A percentile compares a stretch with the other conserved stretches of the same genome.
Conservation (phyloP, 2,329 filamentous ascomycete species). For the Penicillium sp. region DNA sequence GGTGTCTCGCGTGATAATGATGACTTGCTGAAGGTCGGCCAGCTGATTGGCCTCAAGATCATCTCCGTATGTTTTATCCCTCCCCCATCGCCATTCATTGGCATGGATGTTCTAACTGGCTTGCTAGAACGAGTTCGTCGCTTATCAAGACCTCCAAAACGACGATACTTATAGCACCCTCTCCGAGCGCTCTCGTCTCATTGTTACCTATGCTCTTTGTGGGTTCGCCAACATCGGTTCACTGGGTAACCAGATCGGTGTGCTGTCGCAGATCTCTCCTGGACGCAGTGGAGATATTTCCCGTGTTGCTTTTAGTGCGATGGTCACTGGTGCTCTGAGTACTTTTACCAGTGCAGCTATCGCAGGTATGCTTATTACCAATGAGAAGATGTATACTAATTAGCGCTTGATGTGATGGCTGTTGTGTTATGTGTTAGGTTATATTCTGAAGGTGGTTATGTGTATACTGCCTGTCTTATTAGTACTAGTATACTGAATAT, state of each 20-base stretch:
- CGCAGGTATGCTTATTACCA: conserved; percentile 71
- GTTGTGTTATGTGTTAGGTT: neutral
- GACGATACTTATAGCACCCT: conserved; percentile 57
- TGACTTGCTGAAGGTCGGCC: conserved; percentile 68
- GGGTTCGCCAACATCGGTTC: conserved; percentile 83
- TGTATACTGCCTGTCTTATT: neutral
- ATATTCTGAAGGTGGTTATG: neutral
- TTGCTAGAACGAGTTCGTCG: conserved; percentile 71
- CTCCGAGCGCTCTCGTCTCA: conserved; percentile 70
- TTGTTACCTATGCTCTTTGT: conserved; percentile 83
- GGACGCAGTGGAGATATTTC: conserved; percentile 72
- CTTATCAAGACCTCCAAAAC: conserved; percentile 60
- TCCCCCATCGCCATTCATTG: neutral
- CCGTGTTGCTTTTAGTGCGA: conserved; percentile 70
- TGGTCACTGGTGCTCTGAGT: conserved; percentile 73
- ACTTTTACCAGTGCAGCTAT: conserved; percentile 77
- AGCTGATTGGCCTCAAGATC: conserved; percentile 81
- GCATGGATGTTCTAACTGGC: conserved; percentile 2
- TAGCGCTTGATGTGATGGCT: neutral
- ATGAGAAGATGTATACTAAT: conserved; percentile 38
- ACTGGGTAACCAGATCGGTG: conserved; percentile 85
- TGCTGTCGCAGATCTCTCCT: conserved; percentile 77
- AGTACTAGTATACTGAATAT: neutral
- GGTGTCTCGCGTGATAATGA: conserved; percentile 66
- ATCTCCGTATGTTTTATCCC: conserved; percentile 59